Evolutionary conservation across 129 eudicot genomes (phyloP).

Genomic region (Dittrichia graveolens): DNA sequence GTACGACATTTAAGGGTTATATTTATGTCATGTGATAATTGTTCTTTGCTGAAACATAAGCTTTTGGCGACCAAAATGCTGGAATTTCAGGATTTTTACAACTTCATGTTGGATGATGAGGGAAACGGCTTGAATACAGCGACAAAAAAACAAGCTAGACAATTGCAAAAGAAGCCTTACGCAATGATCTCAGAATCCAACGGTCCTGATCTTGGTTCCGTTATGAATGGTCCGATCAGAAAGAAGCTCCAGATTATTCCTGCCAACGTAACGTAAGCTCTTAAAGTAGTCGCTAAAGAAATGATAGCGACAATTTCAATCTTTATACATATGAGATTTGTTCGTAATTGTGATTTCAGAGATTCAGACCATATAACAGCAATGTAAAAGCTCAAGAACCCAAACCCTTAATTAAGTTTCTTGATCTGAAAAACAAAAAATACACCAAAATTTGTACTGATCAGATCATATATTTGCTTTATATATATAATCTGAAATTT

Average conservation of each 20-base stretch:
- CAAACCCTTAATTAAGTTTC: no score
- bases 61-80: background rate
- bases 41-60: background rate
- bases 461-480: background rate
- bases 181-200: conserved; percentile 12
- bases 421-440: no score
- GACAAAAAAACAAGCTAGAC: conserved; percentile 12
- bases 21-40: background rate
- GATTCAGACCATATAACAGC: no score
- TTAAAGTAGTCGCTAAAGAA: background rate
- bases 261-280: conserved; percentile 36
- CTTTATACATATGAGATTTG: background rate
- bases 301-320: background rate
- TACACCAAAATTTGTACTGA: no score
- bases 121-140: conserved; percentile 17
- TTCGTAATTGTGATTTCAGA: no score
- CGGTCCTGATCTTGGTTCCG: conserved; percentile 29
- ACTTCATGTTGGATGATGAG: conserved; percentile 47
- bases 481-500: background rate
- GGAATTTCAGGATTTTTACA: conserved; percentile 51
- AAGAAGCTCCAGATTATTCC: conserved; percentile 57
- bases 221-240: conserved; percentile 60
- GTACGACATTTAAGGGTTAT: conserved; percentile 5
- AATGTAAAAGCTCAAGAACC: no score
- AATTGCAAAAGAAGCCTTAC: conserved; percentile 32